phyloP scores from a whole-genome alignment of 805 yeast genomes.

The Starmerella tilneyi region DNA sequence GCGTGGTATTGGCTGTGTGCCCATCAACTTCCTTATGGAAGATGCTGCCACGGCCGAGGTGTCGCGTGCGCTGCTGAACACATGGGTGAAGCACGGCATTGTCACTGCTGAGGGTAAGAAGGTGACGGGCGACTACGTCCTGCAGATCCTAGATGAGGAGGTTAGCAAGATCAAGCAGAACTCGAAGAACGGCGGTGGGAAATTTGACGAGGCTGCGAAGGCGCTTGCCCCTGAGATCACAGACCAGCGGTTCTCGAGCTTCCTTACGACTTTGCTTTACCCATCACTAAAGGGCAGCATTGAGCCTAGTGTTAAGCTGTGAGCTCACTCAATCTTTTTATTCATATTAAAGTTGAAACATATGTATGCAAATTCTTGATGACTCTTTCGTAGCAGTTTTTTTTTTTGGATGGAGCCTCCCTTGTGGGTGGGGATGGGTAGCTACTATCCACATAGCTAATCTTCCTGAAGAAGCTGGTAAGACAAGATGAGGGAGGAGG shows the following conservation, averaged over 20 bases:
- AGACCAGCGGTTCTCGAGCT: conserved; percentile 52
- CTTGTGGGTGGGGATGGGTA: too few species aligned
- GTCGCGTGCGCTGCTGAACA: conserved; percentile 62
- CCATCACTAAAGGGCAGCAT: conserved; percentile 37
- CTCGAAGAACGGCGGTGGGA: conserved; percentile 38
- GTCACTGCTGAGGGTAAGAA: conserved; percentile 45
- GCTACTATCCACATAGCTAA: too few species aligned
- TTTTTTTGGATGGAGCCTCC: too few species aligned
- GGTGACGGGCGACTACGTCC: conserved; percentile 44
- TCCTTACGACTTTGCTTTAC: conserved; percentile 56
- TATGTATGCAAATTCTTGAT: not conserved
- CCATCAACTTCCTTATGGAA: conserved; percentile 66
- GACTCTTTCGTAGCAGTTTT: too few species aligned
- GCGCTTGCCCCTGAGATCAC: conserved; percentile 55
- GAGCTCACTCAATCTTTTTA: not conserved
- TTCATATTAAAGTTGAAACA: not conserved
- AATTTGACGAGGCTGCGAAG: conserved; percentile 46
- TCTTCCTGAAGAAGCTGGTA: too few species aligned
- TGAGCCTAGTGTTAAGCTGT: conserved; percentile 25
- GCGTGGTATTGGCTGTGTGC: conserved; percentile 61
- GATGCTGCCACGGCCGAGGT: conserved; percentile 74
- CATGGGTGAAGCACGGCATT: conserved; percentile 61
- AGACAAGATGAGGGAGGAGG: too few species aligned
- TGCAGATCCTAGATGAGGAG: conserved; percentile 46
- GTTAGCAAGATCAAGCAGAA: conserved; percentile 39